These are phyloP conservation scores for Claviceps fusiformis DNA, from an alignment of 2,329 filamentous ascomycete species.

Conservation along the genomic window DNA sequence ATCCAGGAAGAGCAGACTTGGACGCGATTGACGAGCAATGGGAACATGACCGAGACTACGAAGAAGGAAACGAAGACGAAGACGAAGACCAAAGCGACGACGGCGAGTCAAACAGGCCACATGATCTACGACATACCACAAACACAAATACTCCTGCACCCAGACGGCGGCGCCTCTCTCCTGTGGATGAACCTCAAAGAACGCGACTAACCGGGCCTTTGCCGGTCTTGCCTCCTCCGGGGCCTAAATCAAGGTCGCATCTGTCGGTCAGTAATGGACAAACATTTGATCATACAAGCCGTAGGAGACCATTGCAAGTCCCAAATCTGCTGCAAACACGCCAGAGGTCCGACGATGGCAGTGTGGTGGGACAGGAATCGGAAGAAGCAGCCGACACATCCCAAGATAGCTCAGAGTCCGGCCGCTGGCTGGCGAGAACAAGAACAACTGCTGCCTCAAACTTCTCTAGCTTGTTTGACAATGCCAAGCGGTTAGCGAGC, in stretches of 20 bases:
- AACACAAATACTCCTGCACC: conserved; percentile 12
- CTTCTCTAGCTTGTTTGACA: conserved; percentile 3
- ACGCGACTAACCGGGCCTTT: neutral
- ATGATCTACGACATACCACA: neutral
- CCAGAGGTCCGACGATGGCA: neutral
- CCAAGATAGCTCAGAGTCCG: conserved; percentile 4
- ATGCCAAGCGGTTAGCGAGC: conserved; percentile 5
- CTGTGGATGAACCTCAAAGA: neutral
- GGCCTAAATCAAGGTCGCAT: neutral
- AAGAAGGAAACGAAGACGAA: conserved; percentile 4
- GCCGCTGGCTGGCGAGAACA: conserved; percentile 5
- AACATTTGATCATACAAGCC: neutral
- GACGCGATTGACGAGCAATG: neutral
- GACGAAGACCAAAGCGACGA: conserved; percentile 5
- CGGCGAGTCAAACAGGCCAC: neutral
- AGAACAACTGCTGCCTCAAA: conserved; percentile 3
- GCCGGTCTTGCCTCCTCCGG: neutral
- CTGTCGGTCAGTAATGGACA: neutral
- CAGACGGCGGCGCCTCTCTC: neutral
- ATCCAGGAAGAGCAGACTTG: neutral
- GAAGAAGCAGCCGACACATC: conserved; percentile 1
- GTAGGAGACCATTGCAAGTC: neutral
- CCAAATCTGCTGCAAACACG: neutral
- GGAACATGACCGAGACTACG: conserved; percentile 3
- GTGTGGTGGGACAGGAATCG: neutral